Evolutionary conservation across 2,329 filamentous ascomycete species (phyloP).

Genomic region (Akanthomyces lecanii): DNA sequence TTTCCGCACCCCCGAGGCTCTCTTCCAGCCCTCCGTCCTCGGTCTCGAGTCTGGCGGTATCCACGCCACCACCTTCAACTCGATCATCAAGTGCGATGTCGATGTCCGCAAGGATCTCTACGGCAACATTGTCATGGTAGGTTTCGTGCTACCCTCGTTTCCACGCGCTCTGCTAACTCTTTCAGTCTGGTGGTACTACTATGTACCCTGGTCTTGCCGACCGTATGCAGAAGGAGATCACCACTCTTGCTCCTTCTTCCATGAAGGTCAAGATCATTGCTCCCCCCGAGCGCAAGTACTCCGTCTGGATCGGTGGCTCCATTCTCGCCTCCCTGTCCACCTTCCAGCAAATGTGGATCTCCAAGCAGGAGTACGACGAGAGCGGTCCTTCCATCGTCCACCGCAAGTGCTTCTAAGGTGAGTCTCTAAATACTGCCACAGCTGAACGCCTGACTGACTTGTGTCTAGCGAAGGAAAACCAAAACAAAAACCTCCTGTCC

Average conservation of each 20-base stretch:
- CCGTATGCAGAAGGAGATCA: constrained; percentile 99
- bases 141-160: constrained; percentile 32
- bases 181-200: constrained; percentile 97
- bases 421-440: constrained; percentile 19
- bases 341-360: constrained; percentile 99
- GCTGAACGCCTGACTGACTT: background rate
- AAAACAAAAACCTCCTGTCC: constrained; percentile 32
- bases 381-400: constrained; percentile 98
- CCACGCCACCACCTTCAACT: constrained; percentile 99
- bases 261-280: constrained; percentile 99
- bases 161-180: constrained; percentile 29
- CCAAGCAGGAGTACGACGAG: constrained; percentile 99
- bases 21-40: constrained; percentile 97
- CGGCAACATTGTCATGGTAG: constrained; percentile 99
- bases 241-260: constrained; percentile 94
- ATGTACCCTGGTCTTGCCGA: constrained; percentile 99
- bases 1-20: constrained; percentile 98
- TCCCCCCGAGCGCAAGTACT: constrained; percentile 99
- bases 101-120: constrained; percentile 99
- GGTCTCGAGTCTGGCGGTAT: constrained; percentile 99
- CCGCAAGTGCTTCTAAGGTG: constrained; percentile 99
- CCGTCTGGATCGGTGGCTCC: constrained; percentile 99
- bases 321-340: constrained; percentile 98
- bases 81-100: constrained; percentile 99
- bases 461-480: constrained; percentile 27